Percentiles rank a stretch among this genome's conserved stretches.
These are phyloP conservation scores for Xylariaceae sp. DNA, from an alignment of 2,329 filamentous ascomycete species.

Conservation along the genomic window DNA sequence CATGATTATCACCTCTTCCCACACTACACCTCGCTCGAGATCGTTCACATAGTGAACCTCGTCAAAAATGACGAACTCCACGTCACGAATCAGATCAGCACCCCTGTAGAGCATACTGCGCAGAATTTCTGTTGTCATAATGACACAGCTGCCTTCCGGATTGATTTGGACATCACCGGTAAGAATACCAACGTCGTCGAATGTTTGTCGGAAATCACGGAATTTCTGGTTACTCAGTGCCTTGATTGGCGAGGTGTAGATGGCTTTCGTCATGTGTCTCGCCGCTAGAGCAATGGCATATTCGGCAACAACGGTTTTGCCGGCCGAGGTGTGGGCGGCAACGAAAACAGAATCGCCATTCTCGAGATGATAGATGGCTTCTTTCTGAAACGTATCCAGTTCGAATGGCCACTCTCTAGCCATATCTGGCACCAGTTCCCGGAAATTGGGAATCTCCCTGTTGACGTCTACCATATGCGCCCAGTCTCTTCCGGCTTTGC, in stretches of 20 bases:
- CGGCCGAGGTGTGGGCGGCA: conserved; percentile 93
- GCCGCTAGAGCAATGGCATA: conserved; percentile 94
- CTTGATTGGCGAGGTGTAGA: conserved; percentile 98
- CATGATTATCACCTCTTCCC: conserved; percentile 99
- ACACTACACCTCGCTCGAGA: conserved; percentile 89
- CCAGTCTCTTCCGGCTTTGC: conserved; percentile 80
- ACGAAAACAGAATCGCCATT: conserved; percentile 97
- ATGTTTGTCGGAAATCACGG: conserved; percentile 81
- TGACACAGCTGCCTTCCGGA: conserved; percentile 92
- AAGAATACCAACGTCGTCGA: conserved; percentile 93
- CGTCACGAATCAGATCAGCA: conserved; percentile 90
- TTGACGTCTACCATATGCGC: conserved; percentile 98
- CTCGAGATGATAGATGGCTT: conserved; percentile 95
- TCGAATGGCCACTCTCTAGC: conserved; percentile 95
- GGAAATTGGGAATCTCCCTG: conserved; percentile 88
- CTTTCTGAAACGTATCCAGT: conserved; percentile 96
- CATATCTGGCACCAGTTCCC: conserved; percentile 91
- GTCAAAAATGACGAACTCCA: conserved; percentile 98
- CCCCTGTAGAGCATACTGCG: conserved; percentile 97
- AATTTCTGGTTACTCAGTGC: conserved; percentile 98
- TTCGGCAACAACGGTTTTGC: conserved; percentile 96
- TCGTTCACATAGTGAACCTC: conserved; percentile 99
- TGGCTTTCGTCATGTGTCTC: conserved; percentile 99
- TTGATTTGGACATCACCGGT: conserved; percentile 98
- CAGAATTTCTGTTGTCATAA: conserved; percentile 98